Evolutionary conservation across 768 basidiomycete genomes (phyloP).

Genomic region (Hysterangium stoloniferum): DNA sequence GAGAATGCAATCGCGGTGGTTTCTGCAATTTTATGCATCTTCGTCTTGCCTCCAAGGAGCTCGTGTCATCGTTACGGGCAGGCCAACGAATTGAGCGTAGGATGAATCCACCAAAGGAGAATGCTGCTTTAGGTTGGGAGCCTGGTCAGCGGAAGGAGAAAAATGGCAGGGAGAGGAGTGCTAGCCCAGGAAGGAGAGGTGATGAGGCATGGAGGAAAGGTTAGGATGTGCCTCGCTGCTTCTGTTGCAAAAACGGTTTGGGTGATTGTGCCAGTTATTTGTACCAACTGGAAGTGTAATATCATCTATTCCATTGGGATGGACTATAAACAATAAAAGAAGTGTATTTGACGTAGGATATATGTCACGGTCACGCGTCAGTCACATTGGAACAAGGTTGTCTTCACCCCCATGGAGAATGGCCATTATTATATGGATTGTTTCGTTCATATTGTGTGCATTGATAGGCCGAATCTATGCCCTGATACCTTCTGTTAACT

Average conservation of each 20-base stretch:
- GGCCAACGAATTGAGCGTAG: conserved; percentile 82
- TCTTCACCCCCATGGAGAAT: no score
- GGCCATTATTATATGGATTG: background rate
- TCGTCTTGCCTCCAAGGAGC: conserved; percentile 75
- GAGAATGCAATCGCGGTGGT: conserved; percentile 95
- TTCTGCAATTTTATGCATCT: conserved; percentile 99
- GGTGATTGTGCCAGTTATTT: no score
- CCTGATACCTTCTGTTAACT: background rate
- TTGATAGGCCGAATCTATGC: background rate
- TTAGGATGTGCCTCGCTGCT: conserved; percentile 21
- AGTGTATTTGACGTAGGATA: no score
- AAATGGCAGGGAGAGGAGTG: conserved; percentile 59
- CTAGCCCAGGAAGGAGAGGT: conserved; percentile 57
- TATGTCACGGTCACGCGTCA: no score
- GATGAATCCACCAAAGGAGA: conserved; percentile 58
- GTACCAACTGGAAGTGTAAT: no score
- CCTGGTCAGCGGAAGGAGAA: conserved; percentile 52
- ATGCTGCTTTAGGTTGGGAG: conserved; percentile 79
- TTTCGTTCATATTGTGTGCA: background rate
- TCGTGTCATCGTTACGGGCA: conserved; percentile 68
- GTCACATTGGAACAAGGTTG: no score
- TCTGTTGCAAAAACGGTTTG: no score
- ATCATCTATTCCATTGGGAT: no score
- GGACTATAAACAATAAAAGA: no score
- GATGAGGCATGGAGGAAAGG: conserved; percentile 60